phyloP scores from a whole-genome alignment of 371 early-diverging fungal genomes.

The Chytridium lagenaria region DNA sequence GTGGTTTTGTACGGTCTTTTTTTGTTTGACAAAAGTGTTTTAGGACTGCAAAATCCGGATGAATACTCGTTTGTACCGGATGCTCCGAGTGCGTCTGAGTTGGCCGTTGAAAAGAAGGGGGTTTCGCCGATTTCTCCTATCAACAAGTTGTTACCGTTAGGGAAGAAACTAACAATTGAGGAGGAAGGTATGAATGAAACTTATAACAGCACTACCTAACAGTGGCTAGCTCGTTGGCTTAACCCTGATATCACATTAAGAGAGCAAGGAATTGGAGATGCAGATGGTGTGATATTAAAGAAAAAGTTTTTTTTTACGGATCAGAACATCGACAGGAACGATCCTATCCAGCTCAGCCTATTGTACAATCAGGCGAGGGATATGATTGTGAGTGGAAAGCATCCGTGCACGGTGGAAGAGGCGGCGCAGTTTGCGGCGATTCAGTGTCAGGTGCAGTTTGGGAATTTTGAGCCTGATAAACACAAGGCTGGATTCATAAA shows the following conservation, averaged over 20 bases:
- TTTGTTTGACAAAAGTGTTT: not conserved
- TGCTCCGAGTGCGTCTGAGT: conserved; percentile 10
- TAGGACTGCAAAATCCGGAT: conserved; percentile 57
- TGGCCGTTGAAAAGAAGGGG: not conserved
- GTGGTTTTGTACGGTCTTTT: not conserved
- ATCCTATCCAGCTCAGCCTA: conserved; percentile 63
- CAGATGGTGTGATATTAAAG: conserved; percentile 54
- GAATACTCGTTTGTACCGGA: conserved; percentile 60
- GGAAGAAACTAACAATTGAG: conserved; percentile 4
- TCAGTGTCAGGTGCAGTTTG: conserved; percentile 59
- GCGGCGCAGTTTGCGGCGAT: conserved; percentile 61
- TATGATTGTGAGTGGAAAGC: conserved; percentile 56
- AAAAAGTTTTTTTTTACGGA: conserved; percentile 66
- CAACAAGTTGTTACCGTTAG: not conserved
- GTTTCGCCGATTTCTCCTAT: conserved; percentile 16
- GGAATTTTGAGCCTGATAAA: conserved; percentile 62
- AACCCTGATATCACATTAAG: conserved; percentile 58
- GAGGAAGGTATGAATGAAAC: conserved; percentile 25
- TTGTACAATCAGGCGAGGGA: conserved; percentile 58
- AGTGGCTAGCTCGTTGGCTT: conserved; percentile 52
- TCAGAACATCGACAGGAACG: conserved; percentile 60
- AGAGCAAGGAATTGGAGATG: conserved; percentile 60
- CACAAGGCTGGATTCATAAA: conserved; percentile 57
- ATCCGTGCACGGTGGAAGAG: conserved; percentile 62
- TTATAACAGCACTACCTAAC: not conserved